Evolutionary conservation across 768 basidiomycete genomes (phyloP).

Genomic region (Termitomyces titanicus): DNA sequence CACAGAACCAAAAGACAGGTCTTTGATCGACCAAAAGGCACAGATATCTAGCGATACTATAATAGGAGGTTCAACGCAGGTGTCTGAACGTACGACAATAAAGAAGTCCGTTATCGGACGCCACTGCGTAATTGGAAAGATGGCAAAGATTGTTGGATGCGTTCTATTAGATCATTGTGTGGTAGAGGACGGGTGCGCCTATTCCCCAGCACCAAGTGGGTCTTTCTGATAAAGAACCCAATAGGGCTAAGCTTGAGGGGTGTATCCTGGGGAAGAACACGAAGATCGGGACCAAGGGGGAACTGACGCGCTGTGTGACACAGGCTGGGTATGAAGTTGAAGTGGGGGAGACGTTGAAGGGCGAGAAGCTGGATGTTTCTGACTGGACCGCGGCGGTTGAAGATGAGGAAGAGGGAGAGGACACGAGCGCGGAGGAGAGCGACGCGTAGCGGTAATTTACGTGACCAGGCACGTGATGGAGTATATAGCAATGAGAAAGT

Average conservation of each 20-base stretch:
- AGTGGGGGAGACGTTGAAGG: conserved; percentile 30
- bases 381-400: conserved; percentile 18
- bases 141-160: conserved; percentile 79
- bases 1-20: conserved; percentile 56
- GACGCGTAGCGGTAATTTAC: conserved; percentile 8
- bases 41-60: conserved; percentile 83
- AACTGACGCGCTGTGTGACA: conserved; percentile 63
- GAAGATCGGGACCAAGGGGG: conserved; percentile 66
- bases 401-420: conserved; percentile 5
- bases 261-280: conserved; percentile 76
- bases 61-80: conserved; percentile 77
- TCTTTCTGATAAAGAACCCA: conserved; percentile 2
- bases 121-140: conserved; percentile 82
- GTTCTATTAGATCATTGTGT: conserved; percentile 88
- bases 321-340: conserved; percentile 77
- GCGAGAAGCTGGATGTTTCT: conserved; percentile 19
- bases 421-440: background rate
- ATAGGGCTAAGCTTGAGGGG: conserved; percentile 71
- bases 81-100: conserved; percentile 76
- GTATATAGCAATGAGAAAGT: conserved; percentile 3
- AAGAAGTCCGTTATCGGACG: conserved; percentile 78
- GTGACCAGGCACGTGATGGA: conserved; percentile 10
- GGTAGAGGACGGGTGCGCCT: conserved; percentile 76
- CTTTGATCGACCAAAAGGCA: conserved; percentile 74
- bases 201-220: background rate